Conservation (phyloP, 352 stramenopile genomes). For the Pythium apleroticum region DNA sequence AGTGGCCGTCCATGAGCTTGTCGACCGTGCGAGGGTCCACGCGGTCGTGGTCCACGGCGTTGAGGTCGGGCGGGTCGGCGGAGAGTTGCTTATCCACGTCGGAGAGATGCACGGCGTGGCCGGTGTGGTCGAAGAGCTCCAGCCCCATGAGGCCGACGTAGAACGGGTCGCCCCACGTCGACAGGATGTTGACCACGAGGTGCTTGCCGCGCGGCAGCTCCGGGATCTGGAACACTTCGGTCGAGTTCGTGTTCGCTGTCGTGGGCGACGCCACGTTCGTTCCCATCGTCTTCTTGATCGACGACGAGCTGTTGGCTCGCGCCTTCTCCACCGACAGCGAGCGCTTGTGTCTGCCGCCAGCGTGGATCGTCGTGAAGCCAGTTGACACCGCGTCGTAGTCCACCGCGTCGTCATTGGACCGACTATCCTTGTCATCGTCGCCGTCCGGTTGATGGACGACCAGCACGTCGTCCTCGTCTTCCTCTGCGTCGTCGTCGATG, state of each 20-base stretch:
- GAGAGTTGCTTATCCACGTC: conserved; percentile 71
- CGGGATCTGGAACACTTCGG: conserved; percentile 62
- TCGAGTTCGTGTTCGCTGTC: conserved; percentile 10
- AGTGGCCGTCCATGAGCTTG: conserved; percentile 89
- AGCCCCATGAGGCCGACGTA: conserved; percentile 91
- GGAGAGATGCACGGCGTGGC: conserved; percentile 57
- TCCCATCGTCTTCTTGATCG: background rate
- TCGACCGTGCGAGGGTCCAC: conserved; percentile 80
- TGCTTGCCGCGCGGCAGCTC: conserved; percentile 66
- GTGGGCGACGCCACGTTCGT: background rate
- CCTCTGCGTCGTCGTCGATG: conserved; percentile 38
- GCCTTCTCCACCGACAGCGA: background rate
- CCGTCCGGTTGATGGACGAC: conserved; percentile 3
- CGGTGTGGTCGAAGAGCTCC: conserved; percentile 86
- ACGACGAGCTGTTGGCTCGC: background rate
- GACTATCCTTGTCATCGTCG: background rate
- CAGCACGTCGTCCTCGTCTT: conserved; percentile 9
- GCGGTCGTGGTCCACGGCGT: conserved; percentile 73
- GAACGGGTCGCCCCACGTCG: conserved; percentile 89
- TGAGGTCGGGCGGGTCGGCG: conserved; percentile 81
- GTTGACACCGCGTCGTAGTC: background rate
- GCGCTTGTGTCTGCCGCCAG: background rate
- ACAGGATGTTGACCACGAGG: conserved; percentile 84
- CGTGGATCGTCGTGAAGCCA: background rate
- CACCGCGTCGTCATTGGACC: background rate